A percentile compares a stretch with the other conserved stretches of the same genome.
phyloP scores from a whole-genome alignment of 768 basidiomycete genomes.

The Boletus eberwhitei region DNA sequence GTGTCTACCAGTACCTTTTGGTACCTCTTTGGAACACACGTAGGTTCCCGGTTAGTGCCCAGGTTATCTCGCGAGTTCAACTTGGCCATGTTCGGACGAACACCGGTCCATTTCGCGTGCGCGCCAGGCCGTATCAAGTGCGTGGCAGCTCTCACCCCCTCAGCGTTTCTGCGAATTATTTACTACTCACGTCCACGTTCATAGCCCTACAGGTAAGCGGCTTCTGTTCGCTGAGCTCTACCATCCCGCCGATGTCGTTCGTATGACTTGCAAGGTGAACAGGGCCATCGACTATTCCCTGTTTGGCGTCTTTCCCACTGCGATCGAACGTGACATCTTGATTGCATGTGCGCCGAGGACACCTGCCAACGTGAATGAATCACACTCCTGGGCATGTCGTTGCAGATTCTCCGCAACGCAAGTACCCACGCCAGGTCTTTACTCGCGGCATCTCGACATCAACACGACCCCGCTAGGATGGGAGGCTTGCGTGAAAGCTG shows the following conservation, averaged over 20 bases:
- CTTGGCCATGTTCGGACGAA: constrained; percentile 58
- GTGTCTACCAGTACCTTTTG: constrained; percentile 53
- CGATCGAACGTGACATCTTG: constrained; percentile 79
- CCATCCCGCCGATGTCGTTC: not conserved
- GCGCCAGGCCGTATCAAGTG: constrained; percentile 84
- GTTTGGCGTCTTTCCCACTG: constrained; percentile 83
- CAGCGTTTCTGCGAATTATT: not conserved
- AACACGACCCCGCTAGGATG: constrained; percentile 60
- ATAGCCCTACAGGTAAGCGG: constrained; percentile 36
- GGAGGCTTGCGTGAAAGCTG: constrained; percentile 88
- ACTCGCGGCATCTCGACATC: constrained; percentile 76
- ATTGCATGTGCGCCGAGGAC: constrained; percentile 61
- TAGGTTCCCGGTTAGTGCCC: constrained; percentile 16
- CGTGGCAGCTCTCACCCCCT: constrained; percentile 4
- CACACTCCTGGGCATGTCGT: constrained; percentile 50
- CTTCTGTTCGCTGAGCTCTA: not conserved
- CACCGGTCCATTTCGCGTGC: constrained; percentile 66
- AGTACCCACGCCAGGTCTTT: constrained; percentile 60
- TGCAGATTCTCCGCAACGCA: constrained; percentile 57
- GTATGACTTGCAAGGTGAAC: constrained; percentile 56
- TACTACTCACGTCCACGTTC: not conserved
- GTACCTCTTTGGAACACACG: constrained; percentile 53
- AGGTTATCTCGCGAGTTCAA: constrained; percentile 48
- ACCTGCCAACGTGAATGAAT: constrained; percentile 8
- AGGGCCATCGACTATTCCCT: constrained; percentile 72